These are phyloP conservation scores for Sordariomycetes sp. DNA, from an alignment of 2,329 filamentous ascomycete species.

Conservation along the genomic window DNA sequence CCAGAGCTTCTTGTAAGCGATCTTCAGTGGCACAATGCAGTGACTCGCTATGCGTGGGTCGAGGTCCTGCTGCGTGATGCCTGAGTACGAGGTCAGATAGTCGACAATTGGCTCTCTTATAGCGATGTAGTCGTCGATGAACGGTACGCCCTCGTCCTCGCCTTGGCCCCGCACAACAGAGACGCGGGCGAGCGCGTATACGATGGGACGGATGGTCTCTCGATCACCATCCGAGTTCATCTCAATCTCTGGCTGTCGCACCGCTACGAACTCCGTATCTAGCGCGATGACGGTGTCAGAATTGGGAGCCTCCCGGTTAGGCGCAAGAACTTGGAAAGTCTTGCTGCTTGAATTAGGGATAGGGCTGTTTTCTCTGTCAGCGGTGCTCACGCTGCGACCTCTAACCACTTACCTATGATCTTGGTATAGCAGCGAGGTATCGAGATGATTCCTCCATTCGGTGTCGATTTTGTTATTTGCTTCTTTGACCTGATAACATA, in stretches of 20 bases:
- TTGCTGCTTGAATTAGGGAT: conserved; percentile 28
- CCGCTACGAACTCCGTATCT: conserved; percentile 91
- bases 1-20: conserved; percentile 97
- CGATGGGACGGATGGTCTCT: conserved; percentile 84
- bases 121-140: conserved; percentile 95
- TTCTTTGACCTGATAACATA: conserved; percentile 77
- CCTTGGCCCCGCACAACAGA: conserved; percentile 81
- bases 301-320: conserved; percentile 54
- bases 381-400: background rate
- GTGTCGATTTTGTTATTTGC: conserved; percentile 76
- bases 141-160: conserved; percentile 69
- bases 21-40: conserved; percentile 78
- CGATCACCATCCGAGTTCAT: conserved; percentile 91
- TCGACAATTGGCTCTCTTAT: conserved; percentile 89
- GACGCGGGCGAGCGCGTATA: conserved; percentile 84
- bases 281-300: conserved; percentile 74
- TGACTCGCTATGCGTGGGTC: conserved; percentile 71
- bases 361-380: conserved; percentile 25
- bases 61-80: conserved; percentile 78
- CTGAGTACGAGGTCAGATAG: conserved; percentile 90
- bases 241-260: conserved; percentile 89
- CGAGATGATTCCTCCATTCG: conserved; percentile 75
- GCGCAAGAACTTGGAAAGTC: conserved; percentile 51
- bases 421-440: conserved; percentile 75
- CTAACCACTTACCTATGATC: conserved; percentile 44